Evolutionary conservation across 352 stramenopile genomes (phyloP).

Genomic region (Pythium periplocum): DNA sequence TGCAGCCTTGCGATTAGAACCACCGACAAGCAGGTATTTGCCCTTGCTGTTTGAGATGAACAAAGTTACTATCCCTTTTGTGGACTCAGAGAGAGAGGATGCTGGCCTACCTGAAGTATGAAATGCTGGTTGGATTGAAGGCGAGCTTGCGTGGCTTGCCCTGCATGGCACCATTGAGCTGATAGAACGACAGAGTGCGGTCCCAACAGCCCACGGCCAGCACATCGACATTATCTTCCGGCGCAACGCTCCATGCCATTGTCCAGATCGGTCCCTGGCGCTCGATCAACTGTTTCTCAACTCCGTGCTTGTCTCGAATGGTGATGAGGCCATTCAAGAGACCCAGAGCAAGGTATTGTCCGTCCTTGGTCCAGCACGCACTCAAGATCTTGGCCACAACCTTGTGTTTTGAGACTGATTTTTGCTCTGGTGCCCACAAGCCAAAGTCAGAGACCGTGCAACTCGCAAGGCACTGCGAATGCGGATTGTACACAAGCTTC

Average conservation of each 20-base stretch:
- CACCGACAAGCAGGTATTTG: conserved; percentile 89
- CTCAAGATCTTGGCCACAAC: conserved; percentile 92
- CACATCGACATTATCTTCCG: conserved; percentile 78
- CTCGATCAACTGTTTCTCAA: conserved; percentile 90
- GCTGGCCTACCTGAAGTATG: conserved; percentile 68
- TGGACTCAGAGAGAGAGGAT: not conserved
- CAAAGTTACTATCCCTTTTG: too few relatives aligned
- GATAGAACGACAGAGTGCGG: conserved; percentile 90
- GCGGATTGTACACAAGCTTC: conserved; percentile 89
- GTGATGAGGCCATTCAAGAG: conserved; percentile 89
- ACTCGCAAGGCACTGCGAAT: conserved; percentile 89
- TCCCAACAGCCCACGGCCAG: conserved; percentile 94
- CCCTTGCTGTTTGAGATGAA: conserved; percentile 44
- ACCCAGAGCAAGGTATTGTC: conserved; percentile 88
- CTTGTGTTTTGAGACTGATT: conserved; percentile 93
- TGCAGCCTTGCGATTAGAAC: conserved; percentile 82
- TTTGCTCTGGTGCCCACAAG: conserved; percentile 91
- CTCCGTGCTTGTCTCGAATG: conserved; percentile 89
- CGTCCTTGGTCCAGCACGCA: conserved; percentile 90
- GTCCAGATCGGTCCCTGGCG: conserved; percentile 83
- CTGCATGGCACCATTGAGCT: conserved; percentile 75
- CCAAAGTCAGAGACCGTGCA: conserved; percentile 94
- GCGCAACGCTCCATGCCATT: conserved; percentile 77
- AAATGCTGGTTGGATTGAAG: conserved; percentile 91
- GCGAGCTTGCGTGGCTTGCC: conserved; percentile 85